A percentile compares a stretch with the other conserved stretches of the same genome.
Evolutionary conservation across 1,139 yeast species (phyloP).

Genomic region (Yamadazyma aaseri): DNA sequence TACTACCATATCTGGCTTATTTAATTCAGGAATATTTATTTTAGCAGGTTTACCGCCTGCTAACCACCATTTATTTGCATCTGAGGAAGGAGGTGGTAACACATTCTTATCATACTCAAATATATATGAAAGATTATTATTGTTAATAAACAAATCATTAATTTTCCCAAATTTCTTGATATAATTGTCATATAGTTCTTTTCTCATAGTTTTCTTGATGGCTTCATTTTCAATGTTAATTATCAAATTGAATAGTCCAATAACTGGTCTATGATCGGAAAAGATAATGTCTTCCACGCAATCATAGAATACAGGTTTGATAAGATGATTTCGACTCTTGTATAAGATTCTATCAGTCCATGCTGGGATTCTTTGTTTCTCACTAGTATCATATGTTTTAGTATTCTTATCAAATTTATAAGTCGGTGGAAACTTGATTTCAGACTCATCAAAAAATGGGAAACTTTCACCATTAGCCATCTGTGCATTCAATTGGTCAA

Average conservation of each 20-base stretch:
- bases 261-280: slow-evolving; percentile 94
- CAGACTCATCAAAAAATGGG: slow-evolving; percentile 70
- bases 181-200: slow-evolving; percentile 58
- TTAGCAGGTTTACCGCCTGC: slow-evolving; percentile 75
- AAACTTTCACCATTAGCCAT: slow-evolving; percentile 68
- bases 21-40: slow-evolving; percentile 48
- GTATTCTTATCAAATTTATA: slow-evolving; percentile 90
- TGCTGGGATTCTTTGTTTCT: slow-evolving; percentile 90
- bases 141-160: slow-evolving; percentile 36
- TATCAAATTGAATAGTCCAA: slow-evolving; percentile 66
- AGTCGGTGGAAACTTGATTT: slow-evolving; percentile 80
- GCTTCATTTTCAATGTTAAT: slow-evolving; percentile 71
- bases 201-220: slow-evolving; percentile 55
- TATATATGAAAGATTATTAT: slow-evolving; percentile 29
- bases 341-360: slow-evolving; percentile 86
- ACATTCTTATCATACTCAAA: slow-evolving; percentile 28
- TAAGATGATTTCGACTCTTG: slow-evolving; percentile 46
- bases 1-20: slow-evolving; percentile 39
- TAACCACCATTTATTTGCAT: slow-evolving; percentile 87
- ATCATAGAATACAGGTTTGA: slow-evolving; percentile 67
- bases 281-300: slow-evolving; percentile 61
- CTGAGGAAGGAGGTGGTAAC: slow-evolving; percentile 89
- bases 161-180: slow-evolving; percentile 44
- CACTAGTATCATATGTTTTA: slow-evolving; percentile 75
- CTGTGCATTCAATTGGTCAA: slow-evolving; percentile 77